Percentiles rank a stretch among this genome's conserved stretches.
Evolutionary conservation across 1,284 basidiomycete species (phyloP).

Genomic region (Chalciporus piperatoides): DNA sequence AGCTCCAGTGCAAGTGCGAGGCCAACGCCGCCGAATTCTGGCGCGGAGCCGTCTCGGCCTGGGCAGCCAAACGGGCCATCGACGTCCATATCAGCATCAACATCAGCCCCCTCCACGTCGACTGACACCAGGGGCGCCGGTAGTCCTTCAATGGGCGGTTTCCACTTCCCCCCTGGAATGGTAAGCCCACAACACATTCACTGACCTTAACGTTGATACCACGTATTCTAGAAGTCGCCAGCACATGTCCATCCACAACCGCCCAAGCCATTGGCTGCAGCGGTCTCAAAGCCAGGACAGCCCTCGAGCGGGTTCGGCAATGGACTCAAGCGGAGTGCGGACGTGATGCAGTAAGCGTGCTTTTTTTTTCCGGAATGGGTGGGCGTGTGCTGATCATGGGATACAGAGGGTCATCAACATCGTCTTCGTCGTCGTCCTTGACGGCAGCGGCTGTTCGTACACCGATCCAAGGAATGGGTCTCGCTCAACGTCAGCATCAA

Average conservation of each 20-base stretch:
- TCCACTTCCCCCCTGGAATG: slow-evolving; percentile 48
- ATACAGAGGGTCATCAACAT: slow-evolving; percentile 11
- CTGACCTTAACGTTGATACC: slow-evolving; percentile 6
- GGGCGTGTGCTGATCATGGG: not conserved
- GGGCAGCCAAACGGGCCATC: not conserved
- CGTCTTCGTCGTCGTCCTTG: not conserved
- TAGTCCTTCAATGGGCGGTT: slow-evolving; percentile 48
- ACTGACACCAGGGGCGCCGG: slow-evolving; percentile 25
- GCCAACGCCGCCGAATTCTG: not conserved
- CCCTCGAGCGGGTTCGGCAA: slow-evolving; percentile 8
- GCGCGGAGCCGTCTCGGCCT: not conserved
- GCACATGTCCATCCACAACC: not conserved
- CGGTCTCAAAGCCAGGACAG: not conserved
- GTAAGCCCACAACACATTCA: slow-evolving; percentile 24
- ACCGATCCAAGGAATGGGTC: slow-evolving; percentile 43
- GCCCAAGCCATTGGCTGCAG: slow-evolving; percentile 7
- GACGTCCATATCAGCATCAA: not conserved
- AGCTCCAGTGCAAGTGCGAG: not conserved
- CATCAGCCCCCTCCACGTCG: slow-evolving; percentile 9
- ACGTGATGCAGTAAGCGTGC: slow-evolving; percentile 36
- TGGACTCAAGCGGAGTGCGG: slow-evolving; percentile 38
- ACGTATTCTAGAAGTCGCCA: slow-evolving; percentile 5
- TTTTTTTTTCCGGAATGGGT: no score
- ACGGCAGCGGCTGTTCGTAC: slow-evolving; percentile 10
- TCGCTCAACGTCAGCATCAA: slow-evolving; percentile 35